These are phyloP conservation scores for Penicillium digitatum DNA, from an alignment of 2,329 filamentous ascomycete species.

Conservation along the genomic window DNA sequence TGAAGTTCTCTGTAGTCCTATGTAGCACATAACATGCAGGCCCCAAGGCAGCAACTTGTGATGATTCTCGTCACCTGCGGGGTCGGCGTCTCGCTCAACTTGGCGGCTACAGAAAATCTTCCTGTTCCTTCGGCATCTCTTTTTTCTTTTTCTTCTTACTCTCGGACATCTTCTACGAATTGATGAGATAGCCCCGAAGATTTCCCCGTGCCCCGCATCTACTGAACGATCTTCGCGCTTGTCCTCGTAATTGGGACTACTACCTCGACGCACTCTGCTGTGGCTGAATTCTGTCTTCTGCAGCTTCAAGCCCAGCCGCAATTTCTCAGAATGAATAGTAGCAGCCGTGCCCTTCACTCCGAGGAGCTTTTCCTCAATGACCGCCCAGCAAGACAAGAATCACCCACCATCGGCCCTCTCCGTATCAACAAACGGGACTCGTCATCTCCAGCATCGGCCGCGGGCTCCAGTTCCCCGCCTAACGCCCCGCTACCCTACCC, in stretches of 20 bases:
- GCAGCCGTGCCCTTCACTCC: constrained; percentile 60
- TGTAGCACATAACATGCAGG: not conserved
- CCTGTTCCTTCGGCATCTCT: not conserved
- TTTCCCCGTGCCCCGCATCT: constrained; percentile 3
- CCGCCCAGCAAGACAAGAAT: constrained; percentile 34
- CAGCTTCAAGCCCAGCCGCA: not conserved
- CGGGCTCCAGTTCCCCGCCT: constrained; percentile 32
- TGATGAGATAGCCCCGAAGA: not conserved
- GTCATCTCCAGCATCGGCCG: constrained; percentile 49
- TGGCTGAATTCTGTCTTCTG: constrained; percentile 8
- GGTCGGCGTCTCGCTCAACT: constrained; percentile 20
- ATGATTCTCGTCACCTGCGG: constrained; percentile 20
- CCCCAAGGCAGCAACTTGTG: constrained; percentile 11
- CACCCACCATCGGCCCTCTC: constrained; percentile 76
- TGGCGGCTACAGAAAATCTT: constrained; percentile 11
- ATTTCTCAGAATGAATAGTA: constrained; percentile 41
- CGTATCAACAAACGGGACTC: constrained; percentile 78
- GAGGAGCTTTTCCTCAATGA: constrained; percentile 69
- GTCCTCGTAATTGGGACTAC: constrained; percentile 15
- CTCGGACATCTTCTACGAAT: constrained; percentile 3
- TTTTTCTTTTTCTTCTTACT: not conserved
- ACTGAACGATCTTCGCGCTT: constrained; percentile 12
- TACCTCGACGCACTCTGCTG: constrained; percentile 5
- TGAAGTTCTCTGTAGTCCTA: too few relatives aligned
- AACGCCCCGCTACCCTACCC: constrained; percentile 66